Base-by-base conservation (phyloP, 164 flowering plant genomes). In the Nelumbo lutea region DNA sequence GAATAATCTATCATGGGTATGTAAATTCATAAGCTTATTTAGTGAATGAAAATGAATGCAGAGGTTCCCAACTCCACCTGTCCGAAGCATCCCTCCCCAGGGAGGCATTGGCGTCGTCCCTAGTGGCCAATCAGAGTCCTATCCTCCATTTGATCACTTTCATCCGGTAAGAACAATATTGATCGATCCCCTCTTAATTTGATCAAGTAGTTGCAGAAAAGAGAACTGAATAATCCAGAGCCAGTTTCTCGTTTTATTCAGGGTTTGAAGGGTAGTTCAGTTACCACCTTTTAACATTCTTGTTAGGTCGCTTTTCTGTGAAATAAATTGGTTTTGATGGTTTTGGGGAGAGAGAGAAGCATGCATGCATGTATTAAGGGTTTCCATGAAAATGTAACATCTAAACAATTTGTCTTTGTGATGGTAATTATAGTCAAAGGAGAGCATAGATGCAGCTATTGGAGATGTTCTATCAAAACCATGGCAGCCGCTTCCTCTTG, bases 401-500 rank as follows among this genome's bases (percentile, higher is more conserved):
- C 14, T 53, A 50, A 50, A 50, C 14, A 11, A 27, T 53, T 10
- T 53, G 11, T 53, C 14, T 1, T 53, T 53, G 57, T 53, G 57
- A 50, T 53, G n/a, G 11, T 53, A 9, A 27, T 0, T 27, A 68
- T 90, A 94, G 96, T 82, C 97, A 4, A 87, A 87, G 53, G 98
- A 95, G 82, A 88, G 87, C 71, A 72, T 95, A 74, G 98, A 95
- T 75, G 86, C 96, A 68, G 96, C 87, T 2, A 79, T 95, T 59
- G 94, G 85, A 79, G 97, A 92, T 70, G 96, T 81, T 55, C 70
- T 95, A 80, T 76, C 91, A 48, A 88, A 88, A 62, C 96, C 98
- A 77, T 87, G 96, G 98, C 80, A 76, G 82, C 96, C 98, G 13
- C 90, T 94, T 76, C 98, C 98, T 42, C 86, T 94, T 8, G 97